Evolutionary conservation across 352 stramenopile genomes (phyloP), one percentile per base, ranked within the genome.

Genomic region (Pythium biforme): DNA sequence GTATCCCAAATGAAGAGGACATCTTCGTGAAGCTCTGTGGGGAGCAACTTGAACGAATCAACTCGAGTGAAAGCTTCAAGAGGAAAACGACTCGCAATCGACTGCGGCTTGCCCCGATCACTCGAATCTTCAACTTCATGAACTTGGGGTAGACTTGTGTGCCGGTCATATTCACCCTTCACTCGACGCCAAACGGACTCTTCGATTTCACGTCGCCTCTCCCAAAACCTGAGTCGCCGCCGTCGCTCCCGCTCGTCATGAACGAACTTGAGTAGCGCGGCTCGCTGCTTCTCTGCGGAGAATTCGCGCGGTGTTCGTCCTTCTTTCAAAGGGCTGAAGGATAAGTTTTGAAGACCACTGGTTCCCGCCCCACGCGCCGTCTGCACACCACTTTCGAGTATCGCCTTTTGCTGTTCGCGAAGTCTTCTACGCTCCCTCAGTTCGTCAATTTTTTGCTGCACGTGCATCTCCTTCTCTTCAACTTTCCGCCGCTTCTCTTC

Each of bases 1-100:
- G 86, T 81, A 59, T 92, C 83, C 83, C 83, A 92, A 12, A 85
- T 72, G 52, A 90, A 92, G 12, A 92, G 59, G 50, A 92, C 56
- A 66, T 92, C 83, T 12, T 55, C 51, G 26, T 81, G 78, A 51
- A 68, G 59, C 61, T 83, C 78, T 4, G 23, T 23, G 14, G 81
- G 79, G 14, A 90, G 41, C 11, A 66, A 17, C 2, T 74, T 61
- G 14, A 92, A 54, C 49, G 83, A 81, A 20, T 52, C 51, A 7
- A 74, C 66, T 45, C 64, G 31, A 26, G 55, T 77, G 9, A 84
- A 58, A 3, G 74, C 50, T 29, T 77, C 69, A 1, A 31, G 47
- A 34, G 79, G 75, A 68, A 86, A 59, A 5, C 9, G 5, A 4
- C 22, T 46, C 20, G 51, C 9, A 34, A 47, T 12, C 8, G 33